Conservation (phyloP, 345 rosid species). For the Salix viminalis region DNA sequence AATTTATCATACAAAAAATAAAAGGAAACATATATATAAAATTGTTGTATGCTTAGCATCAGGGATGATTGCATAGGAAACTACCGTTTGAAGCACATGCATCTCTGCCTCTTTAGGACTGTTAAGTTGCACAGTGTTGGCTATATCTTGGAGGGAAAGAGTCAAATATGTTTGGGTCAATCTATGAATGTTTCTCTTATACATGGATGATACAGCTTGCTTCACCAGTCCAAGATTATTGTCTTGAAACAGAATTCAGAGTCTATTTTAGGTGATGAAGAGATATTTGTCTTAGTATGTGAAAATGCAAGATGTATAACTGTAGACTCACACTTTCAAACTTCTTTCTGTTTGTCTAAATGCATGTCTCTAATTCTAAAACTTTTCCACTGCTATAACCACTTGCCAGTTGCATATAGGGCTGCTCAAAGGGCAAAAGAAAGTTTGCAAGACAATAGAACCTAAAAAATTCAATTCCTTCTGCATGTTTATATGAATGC, state of each 20-base stretch:
- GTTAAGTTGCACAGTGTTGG: conserved; percentile 18
- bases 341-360: conserved; percentile 45
- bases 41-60: too few relatives aligned
- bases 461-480: background rate
- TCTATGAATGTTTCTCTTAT: conserved; percentile 66
- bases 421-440: conserved; percentile 38
- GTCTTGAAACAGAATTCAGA: conserved; percentile 44
- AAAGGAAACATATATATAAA: too few relatives aligned
- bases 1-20: background rate
- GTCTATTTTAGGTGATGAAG: conserved; percentile 8
- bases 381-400: conserved; percentile 61
- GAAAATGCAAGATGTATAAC: too few relatives aligned
- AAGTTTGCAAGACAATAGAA: background rate
- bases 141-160: conserved; percentile 91
- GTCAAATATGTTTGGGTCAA: conserved; percentile 90
- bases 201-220: too few relatives aligned
- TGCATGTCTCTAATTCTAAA: conserved; percentile 48
- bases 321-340: conserved; percentile 57
- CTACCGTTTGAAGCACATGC: too few relatives aligned
- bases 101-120: too few relatives aligned
- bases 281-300: too few relatives aligned
- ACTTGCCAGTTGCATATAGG: conserved; percentile 63
- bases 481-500: background rate
- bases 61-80: too few relatives aligned
- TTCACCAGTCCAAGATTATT: too few relatives aligned